Evolutionary conservation across 1,139 yeast genomes (phyloP), one percentile per base, ranked within the genome.

Genomic region (Spencermartinsiella ligniputridi): DNA sequence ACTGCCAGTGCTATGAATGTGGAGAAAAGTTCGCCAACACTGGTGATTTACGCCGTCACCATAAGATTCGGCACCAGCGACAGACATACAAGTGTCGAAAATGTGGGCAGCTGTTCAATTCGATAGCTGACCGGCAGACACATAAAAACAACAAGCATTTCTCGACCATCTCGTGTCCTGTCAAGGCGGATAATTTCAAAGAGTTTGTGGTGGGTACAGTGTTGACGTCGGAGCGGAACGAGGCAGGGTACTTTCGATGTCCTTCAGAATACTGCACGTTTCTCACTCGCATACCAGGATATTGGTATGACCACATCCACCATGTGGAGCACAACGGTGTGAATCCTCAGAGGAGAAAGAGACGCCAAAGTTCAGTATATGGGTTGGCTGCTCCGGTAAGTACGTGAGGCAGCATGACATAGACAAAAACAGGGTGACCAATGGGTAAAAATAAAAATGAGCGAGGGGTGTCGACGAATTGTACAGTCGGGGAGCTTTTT

Each of bases 111-210:
- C 52, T 57, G 39, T 58, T 58, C 47, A 42, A 44, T 5, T 51
- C 59, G 3, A 53, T 57, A 9, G 61, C 62, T 11, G 61, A 57
- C 39, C 50, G 62, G 3, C 62, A 58, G 39, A 58, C 62, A 15
- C 62, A 58, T 50, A 58, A 58, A 40, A 58, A 58, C 47, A 58
- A 58, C 51, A 50, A 51, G 42, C 62, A 58, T 40, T 56, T 54
- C 37, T 46, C 55, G 6, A 51, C 48, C 34, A 54, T 58, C 34
- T 48, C 54, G 27, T 48, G 52, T 18, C 37, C 40, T 13, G 50
- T 57, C 34, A 50, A 51, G 37, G 40, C 47, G 21, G 45, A 45
- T 22, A 53, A 58, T 42, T 56, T 57, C 45, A 40, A 39, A 18
- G 59, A 54, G 42, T 56, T 46, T 39, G 45, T 48, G 8, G 32